Percentiles rank a stretch among this genome's conserved stretches.
phyloP scores from a whole-genome alignment of 2,329 filamentous ascomycete genomes.

The Hypoxylon sp. region DNA sequence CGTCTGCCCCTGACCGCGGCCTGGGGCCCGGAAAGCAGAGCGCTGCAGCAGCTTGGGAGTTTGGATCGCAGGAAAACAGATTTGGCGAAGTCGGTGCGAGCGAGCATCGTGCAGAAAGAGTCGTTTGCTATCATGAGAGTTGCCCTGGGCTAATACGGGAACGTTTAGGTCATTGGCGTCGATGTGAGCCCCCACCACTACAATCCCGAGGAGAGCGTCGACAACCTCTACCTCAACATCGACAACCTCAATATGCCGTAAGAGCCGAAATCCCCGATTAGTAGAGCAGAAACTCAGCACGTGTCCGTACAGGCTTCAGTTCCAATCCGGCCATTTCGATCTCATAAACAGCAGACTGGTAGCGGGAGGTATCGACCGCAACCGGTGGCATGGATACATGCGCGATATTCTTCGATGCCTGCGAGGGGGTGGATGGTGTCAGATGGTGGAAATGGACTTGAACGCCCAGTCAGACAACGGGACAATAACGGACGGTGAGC shows the following conservation, averaged over 20 bases:
- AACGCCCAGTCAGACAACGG: constrained; percentile 88
- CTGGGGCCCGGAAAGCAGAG: background rate
- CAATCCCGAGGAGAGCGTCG: constrained; percentile 65
- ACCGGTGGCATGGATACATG: constrained; percentile 79
- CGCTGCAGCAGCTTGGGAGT: constrained; percentile 1
- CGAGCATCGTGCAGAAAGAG: background rate
- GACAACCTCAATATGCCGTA: constrained; percentile 74
- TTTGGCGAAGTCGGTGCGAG: constrained; percentile 17
- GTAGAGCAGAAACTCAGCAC: constrained; percentile 22
- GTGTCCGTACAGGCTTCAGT: constrained; percentile 48
- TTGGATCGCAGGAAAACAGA: constrained; percentile 5
- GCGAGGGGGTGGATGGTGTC: constrained; percentile 81
- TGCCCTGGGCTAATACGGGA: constrained; percentile 20
- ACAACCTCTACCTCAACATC: constrained; percentile 74
- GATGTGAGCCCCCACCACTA: constrained; percentile 72
- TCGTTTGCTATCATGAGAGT: background rate
- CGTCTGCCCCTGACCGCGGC: background rate
- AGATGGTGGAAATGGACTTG: constrained; percentile 87
- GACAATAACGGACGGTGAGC: constrained; percentile 69
- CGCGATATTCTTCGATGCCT: constrained; percentile 76
- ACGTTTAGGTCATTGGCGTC: constrained; percentile 69
- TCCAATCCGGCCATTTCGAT: constrained; percentile 76
- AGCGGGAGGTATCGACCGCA: constrained; percentile 73
- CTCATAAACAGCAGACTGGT: constrained; percentile 81
- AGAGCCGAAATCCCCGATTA: constrained; percentile 35